Evolutionary conservation across 768 basidiomycete genomes (phyloP), one percentile per base, ranked within the genome.

Genomic region (Gloeophyllum trabeum): DNA sequence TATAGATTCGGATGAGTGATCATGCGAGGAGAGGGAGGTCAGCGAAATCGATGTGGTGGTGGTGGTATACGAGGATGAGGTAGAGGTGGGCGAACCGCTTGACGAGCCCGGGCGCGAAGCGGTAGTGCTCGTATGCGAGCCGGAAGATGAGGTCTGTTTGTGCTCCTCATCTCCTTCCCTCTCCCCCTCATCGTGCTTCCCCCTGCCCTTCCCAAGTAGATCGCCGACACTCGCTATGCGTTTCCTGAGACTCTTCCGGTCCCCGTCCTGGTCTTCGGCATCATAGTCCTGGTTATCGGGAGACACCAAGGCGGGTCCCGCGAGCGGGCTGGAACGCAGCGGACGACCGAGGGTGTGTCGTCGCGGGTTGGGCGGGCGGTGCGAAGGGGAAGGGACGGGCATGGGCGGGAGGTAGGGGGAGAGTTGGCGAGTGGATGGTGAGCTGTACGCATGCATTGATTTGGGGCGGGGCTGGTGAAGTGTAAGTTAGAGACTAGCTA

Each of bases 241-340:
- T n/a, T n/a, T 32, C 16, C 28, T 32, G 10, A 32, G 16, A 32
- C 10, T 32, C 28, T 10, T 16, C 28, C 10, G 28, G 16, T 32
- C 28, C 28, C 10, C 10, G 10, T 10, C 16, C 28, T 32, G 10
- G 28, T 32, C 10, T 32, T 16, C 10, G 10, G 10, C 16, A 10
- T 32, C 16, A 16, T 32, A 10, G 28, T 32, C 28, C 16, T 10
- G 10, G 28, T 51, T 49, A 19, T 25, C 35, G 32, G 46, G 32
- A 35, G 45, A 40, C 3, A 52, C 50, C 21, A 54, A 48, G 12
- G 51, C 51, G 10, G 56, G 54, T 0, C 56, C 56, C 4, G 56
- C 56, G 32, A 57, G 54, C 0, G 56, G 56, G 6, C 54, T 55
- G 10, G 56, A 55, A 28, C 56, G 54, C 13, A 52, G 48, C 4